These are phyloP conservation scores for Beauveria rudraprayagi DNA, from an alignment of 2,329 filamentous ascomycete species.

Conservation along the genomic window DNA sequence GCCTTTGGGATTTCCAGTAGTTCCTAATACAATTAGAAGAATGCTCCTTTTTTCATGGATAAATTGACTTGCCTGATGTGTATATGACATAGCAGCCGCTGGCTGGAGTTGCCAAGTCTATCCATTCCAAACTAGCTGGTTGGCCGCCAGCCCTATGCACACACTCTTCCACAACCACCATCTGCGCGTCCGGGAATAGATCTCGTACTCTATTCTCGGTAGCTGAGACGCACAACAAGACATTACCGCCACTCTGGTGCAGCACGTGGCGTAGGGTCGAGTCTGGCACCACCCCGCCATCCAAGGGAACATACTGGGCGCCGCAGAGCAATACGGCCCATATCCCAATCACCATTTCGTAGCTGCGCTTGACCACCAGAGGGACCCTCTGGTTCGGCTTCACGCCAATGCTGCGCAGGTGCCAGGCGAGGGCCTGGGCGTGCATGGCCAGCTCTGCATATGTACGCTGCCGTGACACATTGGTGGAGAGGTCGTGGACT, in stretches of 20 bases:
- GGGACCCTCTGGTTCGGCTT: constrained; percentile 39
- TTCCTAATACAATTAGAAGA: constrained; percentile 27
- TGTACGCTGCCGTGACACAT: constrained; percentile 27
- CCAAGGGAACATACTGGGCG: constrained; percentile 52
- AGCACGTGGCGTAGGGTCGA: constrained; percentile 41
- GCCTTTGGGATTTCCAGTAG: constrained; percentile 50
- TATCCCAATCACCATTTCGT: constrained; percentile 51
- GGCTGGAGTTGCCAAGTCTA: constrained; percentile 28
- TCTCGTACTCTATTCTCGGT: constrained; percentile 25
- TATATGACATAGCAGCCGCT: constrained; percentile 43
- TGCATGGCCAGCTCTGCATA: constrained; percentile 36
- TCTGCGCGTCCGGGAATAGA: constrained; percentile 18
- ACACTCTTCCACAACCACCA: constrained; percentile 24
- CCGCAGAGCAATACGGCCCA: constrained; percentile 48
- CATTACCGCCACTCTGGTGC: constrained; percentile 33
- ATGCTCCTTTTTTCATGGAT: neutral
- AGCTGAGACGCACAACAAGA: constrained; percentile 40
- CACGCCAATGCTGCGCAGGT: constrained; percentile 32
- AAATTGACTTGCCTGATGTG: constrained; percentile 37
- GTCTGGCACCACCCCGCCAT: constrained; percentile 45
- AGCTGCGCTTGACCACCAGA: constrained; percentile 46
- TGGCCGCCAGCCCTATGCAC: neutral
- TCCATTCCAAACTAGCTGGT: neutral
- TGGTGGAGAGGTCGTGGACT: constrained; percentile 28
- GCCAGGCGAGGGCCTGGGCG: constrained; percentile 33